These are phyloP conservation scores for Tubosaeta sp. DNA, from an alignment of 768 basidiomycete species.

Conservation along the genomic window DNA sequence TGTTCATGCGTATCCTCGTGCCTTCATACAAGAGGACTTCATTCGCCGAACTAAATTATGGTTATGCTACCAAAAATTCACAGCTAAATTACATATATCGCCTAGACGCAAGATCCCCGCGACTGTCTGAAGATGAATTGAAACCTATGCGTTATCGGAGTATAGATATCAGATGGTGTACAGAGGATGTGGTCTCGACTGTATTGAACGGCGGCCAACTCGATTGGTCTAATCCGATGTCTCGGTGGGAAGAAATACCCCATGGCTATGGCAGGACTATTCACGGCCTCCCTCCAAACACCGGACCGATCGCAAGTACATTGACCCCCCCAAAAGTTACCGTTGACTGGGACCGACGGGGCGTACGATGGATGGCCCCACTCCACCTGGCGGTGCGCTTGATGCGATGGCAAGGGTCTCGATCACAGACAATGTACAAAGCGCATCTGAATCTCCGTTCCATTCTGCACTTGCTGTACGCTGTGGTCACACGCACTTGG, in stretches of 20 bases:
- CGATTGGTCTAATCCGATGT: background rate
- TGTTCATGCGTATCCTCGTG: background rate
- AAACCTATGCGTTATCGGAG: slow-evolving; percentile 1
- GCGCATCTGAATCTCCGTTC: background rate
- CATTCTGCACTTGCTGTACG: background rate
- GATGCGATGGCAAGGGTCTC: background rate
- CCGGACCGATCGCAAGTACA: background rate
- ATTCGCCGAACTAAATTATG: background rate
- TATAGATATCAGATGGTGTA: background rate
- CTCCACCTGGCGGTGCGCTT: background rate
- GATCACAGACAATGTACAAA: background rate
- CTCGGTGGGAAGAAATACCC: background rate
- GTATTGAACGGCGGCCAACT: background rate
- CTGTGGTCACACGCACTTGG: background rate
- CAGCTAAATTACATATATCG: background rate
- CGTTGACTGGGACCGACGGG: background rate
- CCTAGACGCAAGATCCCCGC: background rate
- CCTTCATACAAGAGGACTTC: background rate
- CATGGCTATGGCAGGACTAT: background rate
- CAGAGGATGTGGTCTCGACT: background rate
- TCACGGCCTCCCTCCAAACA: background rate
- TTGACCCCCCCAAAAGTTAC: background rate
- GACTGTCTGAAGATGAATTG: background rate
- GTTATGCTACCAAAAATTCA: background rate
- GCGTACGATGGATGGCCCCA: background rate